Evolutionary conservation across 305 asterid genomes (phyloP).

Genomic region (Fraxinus ornus): DNA sequence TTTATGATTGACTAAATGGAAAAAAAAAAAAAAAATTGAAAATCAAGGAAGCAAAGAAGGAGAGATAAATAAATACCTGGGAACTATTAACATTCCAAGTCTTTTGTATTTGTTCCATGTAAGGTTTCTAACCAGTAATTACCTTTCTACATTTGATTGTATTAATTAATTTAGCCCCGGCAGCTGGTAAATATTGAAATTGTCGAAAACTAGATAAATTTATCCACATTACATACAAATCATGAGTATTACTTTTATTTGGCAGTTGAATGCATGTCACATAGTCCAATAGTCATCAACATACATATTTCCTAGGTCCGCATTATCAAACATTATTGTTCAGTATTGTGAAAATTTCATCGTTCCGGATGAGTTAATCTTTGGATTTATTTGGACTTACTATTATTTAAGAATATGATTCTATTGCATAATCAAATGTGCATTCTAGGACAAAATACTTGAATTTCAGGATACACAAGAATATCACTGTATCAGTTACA

Average conservation of each 20-base stretch:
- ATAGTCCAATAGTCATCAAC: background rate
- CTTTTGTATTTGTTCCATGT: background rate
- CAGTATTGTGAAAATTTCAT: background rate
- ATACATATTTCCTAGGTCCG: background rate
- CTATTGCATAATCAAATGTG: background rate
- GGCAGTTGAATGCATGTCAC: background rate
- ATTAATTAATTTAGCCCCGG: background rate
- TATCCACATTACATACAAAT: background rate
- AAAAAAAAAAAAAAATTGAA: background rate
- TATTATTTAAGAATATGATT: background rate
- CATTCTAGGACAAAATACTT: background rate
- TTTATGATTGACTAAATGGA: background rate
- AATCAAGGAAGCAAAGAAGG: background rate
- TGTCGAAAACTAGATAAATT: background rate
- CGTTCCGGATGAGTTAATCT: background rate
- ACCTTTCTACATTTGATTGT: background rate
- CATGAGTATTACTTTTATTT: background rate
- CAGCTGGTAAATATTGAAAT: background rate
- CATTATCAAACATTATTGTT: background rate
- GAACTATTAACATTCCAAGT: background rate
- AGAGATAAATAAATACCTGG: background rate
- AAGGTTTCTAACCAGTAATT: background rate
- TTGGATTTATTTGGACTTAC: background rate
- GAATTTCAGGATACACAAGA: background rate
- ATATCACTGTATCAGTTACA: background rate